Evolutionary conservation across 495 filamentous ascomycete genomes (phyloP), one percentile per base, ranked within the genome.

Genomic region (Trichoderma gamsii): DNA sequence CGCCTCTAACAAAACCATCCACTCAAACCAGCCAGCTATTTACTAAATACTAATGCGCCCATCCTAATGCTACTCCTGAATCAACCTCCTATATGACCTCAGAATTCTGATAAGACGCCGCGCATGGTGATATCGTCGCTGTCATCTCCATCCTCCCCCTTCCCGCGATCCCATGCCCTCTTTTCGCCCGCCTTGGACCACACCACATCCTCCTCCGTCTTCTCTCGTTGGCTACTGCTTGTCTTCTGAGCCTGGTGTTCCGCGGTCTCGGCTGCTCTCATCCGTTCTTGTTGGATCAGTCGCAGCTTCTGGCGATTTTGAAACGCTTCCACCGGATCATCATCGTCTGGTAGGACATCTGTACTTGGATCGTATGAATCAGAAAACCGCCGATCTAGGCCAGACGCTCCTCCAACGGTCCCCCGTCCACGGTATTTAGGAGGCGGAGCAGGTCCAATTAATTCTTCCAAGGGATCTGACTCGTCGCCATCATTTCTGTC

Each of bases 141-240:
- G 63, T 29, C 35, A 15, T 32, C 63, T 4, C 25, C 84, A 69
- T 87, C 85, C 44, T 92, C 77, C 41, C 91, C 86, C 73, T 97
- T 97, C 3, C 91, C 91, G 9, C 88, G 82, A 83, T 98, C 93
- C 93, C 93, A 97, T 74, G 96, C 94, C 44, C 92, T 85, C n/a
- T 85, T 82, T 69, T 92, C 90, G 0, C 92, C 93, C 61, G 84
- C 86, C 74, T 88, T 90, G 59, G 83, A 82, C 94, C 95, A 99
- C 70, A 77, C 83, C 15, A 96, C 89, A 73, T 92, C 86, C 41
- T 89, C 88, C 66, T 86, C 83, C 71, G 88, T 83, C 69, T 81
- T 82, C 68, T 84, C 84, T 1, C 82, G 82, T 11, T 51, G 41
- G 32, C 87, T 85, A 63, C 84, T 88, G 80, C 93, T 90, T 92